Evolutionary conservation across 805 yeast genomes (phyloP), one percentile per base, ranked within the genome.

Genomic region (Limtongia smithiae): DNA sequence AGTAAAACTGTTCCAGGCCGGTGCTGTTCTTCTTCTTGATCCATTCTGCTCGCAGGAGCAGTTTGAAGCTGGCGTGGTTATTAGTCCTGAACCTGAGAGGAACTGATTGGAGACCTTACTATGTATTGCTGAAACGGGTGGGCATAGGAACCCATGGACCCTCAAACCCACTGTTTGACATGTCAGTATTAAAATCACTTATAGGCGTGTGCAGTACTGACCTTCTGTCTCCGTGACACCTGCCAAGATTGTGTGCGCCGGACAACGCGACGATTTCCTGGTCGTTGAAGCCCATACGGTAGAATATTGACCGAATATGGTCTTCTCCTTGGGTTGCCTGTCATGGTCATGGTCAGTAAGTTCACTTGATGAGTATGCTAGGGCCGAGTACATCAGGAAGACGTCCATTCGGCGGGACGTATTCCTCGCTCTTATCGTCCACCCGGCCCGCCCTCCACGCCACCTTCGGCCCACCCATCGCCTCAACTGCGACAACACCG

Each of bases 131-230:
- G 65, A 88, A 83, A 56, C 72, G 67, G 27, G 83, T 85, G 47
- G 93, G 87, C 34, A 84, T 78, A 47, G 83, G 83, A 33, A 91
- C 90, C 94, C 94, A 85, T 51, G 88, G 88, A 7, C 94, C 93
- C 55, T 82, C 88, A 70, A 72, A 86, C 1, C 91, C 93, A 15
- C 83, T 75, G 48, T 75, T 32, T 69, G 59, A 6, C 38, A 41
- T 22, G 18, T 27, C 35, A 32, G 35, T 15, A 6, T n/a, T n/a
- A n/a, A n/a, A n/a, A n/a, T 9, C 28, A 25, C 28, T 7, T 25
- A 9, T 6, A 25, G 28, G 9, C 9, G 28, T 9, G 9, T 6
- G 9, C 28, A 25, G 9, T 25, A 25, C 28, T 9, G 31, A 12
- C 21, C 5, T 60, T 70, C 44, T 63, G 68, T 40, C 57, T 62